Evolutionary conservation across 2,329 filamentous ascomycete species (phyloP).

Genomic region (Fonsecaea pugnacius): DNA sequence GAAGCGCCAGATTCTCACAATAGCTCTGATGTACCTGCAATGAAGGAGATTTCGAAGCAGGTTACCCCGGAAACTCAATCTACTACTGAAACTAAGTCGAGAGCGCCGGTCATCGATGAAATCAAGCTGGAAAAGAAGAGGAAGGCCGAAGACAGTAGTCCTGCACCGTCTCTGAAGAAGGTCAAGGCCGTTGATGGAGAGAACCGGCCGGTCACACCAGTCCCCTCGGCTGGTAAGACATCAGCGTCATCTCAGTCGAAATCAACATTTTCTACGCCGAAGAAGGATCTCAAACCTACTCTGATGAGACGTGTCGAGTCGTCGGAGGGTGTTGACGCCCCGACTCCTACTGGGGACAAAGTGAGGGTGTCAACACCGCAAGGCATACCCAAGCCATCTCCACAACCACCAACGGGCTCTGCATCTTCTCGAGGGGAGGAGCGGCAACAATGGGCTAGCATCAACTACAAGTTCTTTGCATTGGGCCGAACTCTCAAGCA

Average conservation of each 20-base stretch:
- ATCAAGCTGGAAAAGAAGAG: conserved; percentile 33
- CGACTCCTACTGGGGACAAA: conserved; percentile 43
- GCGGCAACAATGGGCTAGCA: conserved; percentile 49
- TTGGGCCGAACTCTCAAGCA: conserved; percentile 54
- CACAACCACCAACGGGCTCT: conserved; percentile 30
- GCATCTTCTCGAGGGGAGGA: conserved; percentile 41
- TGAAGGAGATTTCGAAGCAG: conserved; percentile 29
- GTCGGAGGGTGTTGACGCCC: conserved; percentile 44
- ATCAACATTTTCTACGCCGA: conserved; percentile 46
- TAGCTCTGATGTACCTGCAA: conserved; percentile 15
- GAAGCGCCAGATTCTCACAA: conserved; percentile 15
- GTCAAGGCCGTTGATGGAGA: conserved; percentile 37
- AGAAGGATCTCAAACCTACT: conserved; percentile 47
- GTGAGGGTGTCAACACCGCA: conserved; percentile 39
- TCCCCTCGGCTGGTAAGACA: conserved; percentile 43
- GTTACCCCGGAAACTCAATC: conserved; percentile 34
- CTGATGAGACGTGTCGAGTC: conserved; percentile 48
- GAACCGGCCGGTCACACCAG: conserved; percentile 43
- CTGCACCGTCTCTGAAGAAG: conserved; percentile 35
- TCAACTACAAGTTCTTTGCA: conserved; percentile 49
- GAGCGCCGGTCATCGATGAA: conserved; percentile 9
- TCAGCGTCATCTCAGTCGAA: conserved; percentile 38
- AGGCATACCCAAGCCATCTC: conserved; percentile 30
- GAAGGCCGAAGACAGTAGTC: conserved; percentile 29
- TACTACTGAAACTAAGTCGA: conserved; percentile 20